These are phyloP conservation scores for Pigoraptor vietnamica DNA, from an alignment of 78 protist species.

Conservation along the genomic window DNA sequence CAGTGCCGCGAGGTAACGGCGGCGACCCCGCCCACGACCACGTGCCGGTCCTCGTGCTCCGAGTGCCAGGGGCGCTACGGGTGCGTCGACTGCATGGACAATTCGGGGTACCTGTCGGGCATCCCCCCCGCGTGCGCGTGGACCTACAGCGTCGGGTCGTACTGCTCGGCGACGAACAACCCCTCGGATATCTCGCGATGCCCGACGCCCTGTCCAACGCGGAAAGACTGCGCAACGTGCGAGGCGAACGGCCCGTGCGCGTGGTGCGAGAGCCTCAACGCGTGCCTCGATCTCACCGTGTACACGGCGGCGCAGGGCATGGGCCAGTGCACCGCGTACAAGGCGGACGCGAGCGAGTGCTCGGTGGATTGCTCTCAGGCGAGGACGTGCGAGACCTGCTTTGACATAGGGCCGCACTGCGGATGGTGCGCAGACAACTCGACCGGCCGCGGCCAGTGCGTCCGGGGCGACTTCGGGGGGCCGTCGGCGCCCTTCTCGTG, in stretches of 20 bases:
- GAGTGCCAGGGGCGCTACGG: not conserved
- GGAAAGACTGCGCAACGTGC: no score
- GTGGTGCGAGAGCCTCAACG: not conserved
- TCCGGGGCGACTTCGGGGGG: not conserved
- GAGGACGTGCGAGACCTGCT: not conserved
- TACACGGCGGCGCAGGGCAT: not conserved
- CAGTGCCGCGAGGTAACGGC: not conserved
- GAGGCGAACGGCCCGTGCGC: no score
- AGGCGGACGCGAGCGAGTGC: not conserved
- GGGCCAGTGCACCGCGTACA: not conserved
- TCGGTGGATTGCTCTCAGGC: not conserved
- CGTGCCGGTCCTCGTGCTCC: not conserved
- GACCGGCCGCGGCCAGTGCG: not conserved
- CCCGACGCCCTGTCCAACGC: no score
- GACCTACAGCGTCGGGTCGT: not conserved
- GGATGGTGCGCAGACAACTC: not conserved
- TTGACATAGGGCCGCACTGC: not conserved
- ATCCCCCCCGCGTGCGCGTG: not conserved
- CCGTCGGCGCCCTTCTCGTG: not conserved
- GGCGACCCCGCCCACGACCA: not conserved
- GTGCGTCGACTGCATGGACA: not conserved
- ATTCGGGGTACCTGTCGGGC: not conserved
- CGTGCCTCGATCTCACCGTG: not conserved
- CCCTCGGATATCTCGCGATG: no score
- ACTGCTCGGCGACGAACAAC: no score